A percentile compares a stretch with the other conserved stretches of the same genome.
phyloP scores from a whole-genome alignment of 2,329 filamentous ascomycete genomes.

The Didymella sp. region DNA sequence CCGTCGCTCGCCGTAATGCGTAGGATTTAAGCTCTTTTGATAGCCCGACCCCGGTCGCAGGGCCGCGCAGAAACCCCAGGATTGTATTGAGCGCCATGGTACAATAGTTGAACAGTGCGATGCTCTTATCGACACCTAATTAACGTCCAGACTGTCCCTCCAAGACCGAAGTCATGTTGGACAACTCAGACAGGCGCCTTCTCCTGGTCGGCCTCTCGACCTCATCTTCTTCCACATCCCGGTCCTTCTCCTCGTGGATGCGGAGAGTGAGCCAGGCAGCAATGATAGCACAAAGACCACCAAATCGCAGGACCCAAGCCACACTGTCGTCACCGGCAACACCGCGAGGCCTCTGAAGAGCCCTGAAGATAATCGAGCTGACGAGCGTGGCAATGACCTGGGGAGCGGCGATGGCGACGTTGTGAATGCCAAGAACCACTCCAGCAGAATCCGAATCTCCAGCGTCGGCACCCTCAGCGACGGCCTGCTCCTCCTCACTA shows the following conservation, averaged over 20 bases:
- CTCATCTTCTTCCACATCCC: slow-evolving; percentile 23
- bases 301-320: slow-evolving; percentile 83
- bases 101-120: slow-evolving; percentile 1
- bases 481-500: slow-evolving; percentile 49
- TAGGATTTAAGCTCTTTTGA: slow-evolving; percentile 10
- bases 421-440: slow-evolving; percentile 92
- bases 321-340: slow-evolving; percentile 86
- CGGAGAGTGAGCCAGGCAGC: slow-evolving; percentile 75
- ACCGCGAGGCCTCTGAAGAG: slow-evolving; percentile 86
- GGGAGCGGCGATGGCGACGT: slow-evolving; percentile 89
- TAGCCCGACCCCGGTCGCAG: not conserved
- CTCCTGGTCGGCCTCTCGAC: slow-evolving; percentile 27
- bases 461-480: slow-evolving; percentile 58
- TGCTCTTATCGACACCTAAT: not conserved
- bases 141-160: slow-evolving; percentile 16
- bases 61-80: not conserved
- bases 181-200: slow-evolving; percentile 28
- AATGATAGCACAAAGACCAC: slow-evolving; percentile 77
- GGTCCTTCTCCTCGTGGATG: slow-evolving; percentile 66
- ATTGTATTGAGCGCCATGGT: slow-evolving; percentile 1
- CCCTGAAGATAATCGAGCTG: slow-evolving; percentile 82
- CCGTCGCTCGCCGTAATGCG: slow-evolving; percentile 19
- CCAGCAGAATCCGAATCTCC: slow-evolving; percentile 78
- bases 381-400: slow-evolving; percentile 89
- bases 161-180: slow-evolving; percentile 16